Conservation (phyloP, 2,329 filamentous ascomycete species). For the Zalaria sp. region DNA sequence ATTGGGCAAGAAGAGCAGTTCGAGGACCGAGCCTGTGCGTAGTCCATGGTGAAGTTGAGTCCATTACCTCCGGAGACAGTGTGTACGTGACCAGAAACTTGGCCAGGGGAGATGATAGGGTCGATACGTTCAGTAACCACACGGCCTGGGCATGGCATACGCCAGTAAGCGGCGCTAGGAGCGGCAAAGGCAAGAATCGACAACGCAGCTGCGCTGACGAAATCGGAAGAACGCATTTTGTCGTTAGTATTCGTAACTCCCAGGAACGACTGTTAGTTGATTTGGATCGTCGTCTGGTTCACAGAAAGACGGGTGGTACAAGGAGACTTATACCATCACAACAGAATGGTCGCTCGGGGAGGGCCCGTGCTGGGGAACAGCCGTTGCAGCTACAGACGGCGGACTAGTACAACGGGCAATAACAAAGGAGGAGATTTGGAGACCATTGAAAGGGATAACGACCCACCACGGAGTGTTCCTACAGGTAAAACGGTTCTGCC, state of each 20-base stretch:
- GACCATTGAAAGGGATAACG: neutral
- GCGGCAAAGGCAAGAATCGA: constrained; percentile 14
- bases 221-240: constrained; percentile 4
- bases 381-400: neutral
- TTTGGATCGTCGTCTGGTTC: neutral
- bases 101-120: constrained; percentile 52
- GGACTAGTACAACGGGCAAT: neutral
- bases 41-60: constrained; percentile 49
- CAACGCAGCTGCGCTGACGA: constrained; percentile 2
- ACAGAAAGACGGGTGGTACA: neutral
- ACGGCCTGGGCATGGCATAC: constrained; percentile 52
- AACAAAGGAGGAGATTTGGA: neutral
- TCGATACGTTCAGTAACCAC: constrained; percentile 48
- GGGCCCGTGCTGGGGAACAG: neutral
- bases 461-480: neutral
- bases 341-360: neutral
- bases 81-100: constrained; percentile 49
- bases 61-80: constrained; percentile 56
- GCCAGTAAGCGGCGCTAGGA: constrained; percentile 50
- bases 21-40: constrained; percentile 43
- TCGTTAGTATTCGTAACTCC: neutral
- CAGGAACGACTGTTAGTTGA: neutral
- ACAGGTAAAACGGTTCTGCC: neutral
- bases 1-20: constrained; percentile 58
- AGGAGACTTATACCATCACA: neutral